Evolutionary conservation across 805 yeast species (phyloP).

Genomic region (Ogataea paraovalis): DNA sequence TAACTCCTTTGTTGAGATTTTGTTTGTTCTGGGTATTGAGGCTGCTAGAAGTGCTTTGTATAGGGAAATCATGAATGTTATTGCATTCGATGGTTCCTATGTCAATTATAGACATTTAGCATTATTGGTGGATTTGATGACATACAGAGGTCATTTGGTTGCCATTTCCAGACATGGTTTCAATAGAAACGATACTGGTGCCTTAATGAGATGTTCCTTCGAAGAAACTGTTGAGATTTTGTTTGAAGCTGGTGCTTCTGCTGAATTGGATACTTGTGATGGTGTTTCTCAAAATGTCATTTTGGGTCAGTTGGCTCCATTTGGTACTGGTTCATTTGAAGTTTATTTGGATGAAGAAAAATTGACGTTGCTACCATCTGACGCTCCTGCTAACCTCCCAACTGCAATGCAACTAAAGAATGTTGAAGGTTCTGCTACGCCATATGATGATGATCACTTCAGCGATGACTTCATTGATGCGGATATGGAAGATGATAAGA

Average conservation of each 20-base stretch:
- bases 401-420: constrained; percentile 39
- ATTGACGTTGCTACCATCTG: constrained; percentile 61
- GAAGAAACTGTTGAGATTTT: constrained; percentile 98
- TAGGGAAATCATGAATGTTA: constrained; percentile 92
- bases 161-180: constrained; percentile 99
- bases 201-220: constrained; percentile 98
- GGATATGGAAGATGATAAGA: constrained; percentile 48
- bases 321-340: constrained; percentile 98
- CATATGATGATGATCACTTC: constrained; percentile 70
- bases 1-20: constrained; percentile 92
- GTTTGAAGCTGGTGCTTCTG: constrained; percentile 97
- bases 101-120: constrained; percentile 99
- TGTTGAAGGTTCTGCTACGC: constrained; percentile 84
- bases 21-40: constrained; percentile 95
- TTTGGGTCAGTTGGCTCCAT: constrained; percentile 97
- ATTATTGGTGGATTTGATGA: constrained; percentile 94
- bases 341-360: constrained; percentile 90
- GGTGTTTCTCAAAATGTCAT: constrained; percentile 98
- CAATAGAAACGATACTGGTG: constrained; percentile 98
- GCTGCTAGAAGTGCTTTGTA: constrained; percentile 94
- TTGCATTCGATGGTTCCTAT: constrained; percentile 99
- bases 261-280: constrained; percentile 95
- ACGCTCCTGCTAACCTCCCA: constrained; percentile 35
- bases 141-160: constrained; percentile 96
- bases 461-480: constrained; percentile 54